Evolutionary conservation across 495 filamentous ascomycete species (phyloP), one percentile per base, ranked within the genome.

Genomic region (Trichocladium antarcticum): DNA sequence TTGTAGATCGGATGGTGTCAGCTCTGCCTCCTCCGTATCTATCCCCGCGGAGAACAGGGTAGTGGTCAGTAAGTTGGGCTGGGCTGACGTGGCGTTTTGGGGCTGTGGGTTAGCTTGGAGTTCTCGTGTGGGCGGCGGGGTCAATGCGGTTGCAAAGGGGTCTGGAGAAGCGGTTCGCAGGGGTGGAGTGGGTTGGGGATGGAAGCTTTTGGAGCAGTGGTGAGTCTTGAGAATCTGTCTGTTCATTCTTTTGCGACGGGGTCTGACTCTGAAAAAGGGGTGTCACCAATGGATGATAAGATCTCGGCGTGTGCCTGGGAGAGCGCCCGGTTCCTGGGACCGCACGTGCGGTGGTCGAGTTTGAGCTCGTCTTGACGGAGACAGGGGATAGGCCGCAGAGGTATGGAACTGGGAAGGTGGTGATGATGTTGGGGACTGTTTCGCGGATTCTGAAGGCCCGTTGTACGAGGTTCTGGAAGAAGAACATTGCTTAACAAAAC

Each of bases 211-310:
- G 79, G 78, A 72, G 69, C 11, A 67, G 73, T 51, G 79, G 78
- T 81, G 67, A 43, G 74, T 64, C 11, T 6, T 48, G 31, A 37
- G 34, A 12, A 12, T 10, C 5, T 29, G 5, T 32, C 7, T 10
- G 11, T 32, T 32, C 9, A 32, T 11, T 32, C 5, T 32, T 32
- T 32, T 10, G 31, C 11, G 31, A 10, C 10, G 31, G 10, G 7
- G 7, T 37, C 24, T 27, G 8, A 27, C 24, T 4, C 3, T 4
- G 24, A 27, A 32, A 46, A 80, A 77, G 77, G 8, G 77, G 76
- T 37, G 68, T 83, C 20, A 82, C 79, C 20, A 82, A 81, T 51
- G 77, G 78, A 79, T 53, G 80, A 83, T 51, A 66, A 82, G 37
- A 72, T 80, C 7, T 67, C 74, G 8, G 70, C 69, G 20, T 83